A percentile compares a stretch with the other conserved stretches of the same genome.
Conservation (phyloP, 495 filamentous ascomycete genomes). For the Tirmania nivea region DNA sequence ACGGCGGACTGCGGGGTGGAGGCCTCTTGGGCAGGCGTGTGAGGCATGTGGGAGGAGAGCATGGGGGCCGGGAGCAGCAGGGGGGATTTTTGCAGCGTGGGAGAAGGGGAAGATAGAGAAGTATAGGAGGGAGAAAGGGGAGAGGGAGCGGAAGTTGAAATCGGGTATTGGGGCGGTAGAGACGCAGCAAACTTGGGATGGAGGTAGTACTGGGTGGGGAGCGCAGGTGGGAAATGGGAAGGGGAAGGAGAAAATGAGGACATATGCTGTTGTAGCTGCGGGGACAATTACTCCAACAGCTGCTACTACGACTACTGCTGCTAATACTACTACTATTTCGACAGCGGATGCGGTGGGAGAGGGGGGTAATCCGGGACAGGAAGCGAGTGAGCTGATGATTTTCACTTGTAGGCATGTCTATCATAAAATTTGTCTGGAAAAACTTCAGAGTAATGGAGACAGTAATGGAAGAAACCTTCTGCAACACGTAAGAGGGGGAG, state of each 20-base stretch:
- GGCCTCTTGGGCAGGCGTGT: conserved; percentile 63
- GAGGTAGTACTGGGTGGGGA: conserved; percentile 13
- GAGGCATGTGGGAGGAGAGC: conserved; percentile 63
- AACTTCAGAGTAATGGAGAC: background rate
- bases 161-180: conserved; percentile 10
- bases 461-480: background rate
- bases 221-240: conserved; percentile 17
- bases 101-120: conserved; percentile 30
- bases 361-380: conserved; percentile 2
- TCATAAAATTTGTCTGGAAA: conserved; percentile 37
- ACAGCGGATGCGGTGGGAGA: conserved; percentile 7
- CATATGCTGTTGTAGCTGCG: background rate
- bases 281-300: background rate
- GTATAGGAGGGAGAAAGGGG: conserved; percentile 19
- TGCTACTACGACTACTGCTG: background rate
- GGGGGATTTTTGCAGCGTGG: conserved; percentile 62
- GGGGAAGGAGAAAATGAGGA: conserved; percentile 21
- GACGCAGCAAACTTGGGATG: conserved; percentile 5
- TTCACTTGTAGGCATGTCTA: conserved; percentile 42
- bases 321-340: background rate
- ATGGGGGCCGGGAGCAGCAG: conserved; percentile 75
- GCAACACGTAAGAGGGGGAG: background rate
- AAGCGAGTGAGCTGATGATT: conserved; percentile 26
- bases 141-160: conserved; percentile 11
- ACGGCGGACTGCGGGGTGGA: conserved; percentile 73